Evolutionary conservation across 805 yeast species (phyloP), one percentile per base, ranked within the genome.

Genomic region (Martiniozyma abietophila): DNA sequence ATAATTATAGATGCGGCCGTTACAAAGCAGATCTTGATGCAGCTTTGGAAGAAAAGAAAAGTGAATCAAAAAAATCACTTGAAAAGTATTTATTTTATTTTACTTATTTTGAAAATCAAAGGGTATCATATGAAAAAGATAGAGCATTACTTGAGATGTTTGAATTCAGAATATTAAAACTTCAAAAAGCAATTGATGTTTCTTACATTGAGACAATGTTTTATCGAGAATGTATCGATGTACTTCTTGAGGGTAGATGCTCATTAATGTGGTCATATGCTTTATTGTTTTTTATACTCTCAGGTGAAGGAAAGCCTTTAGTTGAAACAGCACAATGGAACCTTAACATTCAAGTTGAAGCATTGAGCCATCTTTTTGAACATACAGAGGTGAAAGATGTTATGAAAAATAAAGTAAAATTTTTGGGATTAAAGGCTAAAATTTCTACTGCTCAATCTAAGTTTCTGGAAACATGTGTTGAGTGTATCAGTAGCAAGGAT

Each of bases 161-260:
- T 29, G 81, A 81, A 42, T 59, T 62, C 20, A 69, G 71, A 41
- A 80, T 86, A 48, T 71, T 70, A 36, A 59, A 63, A 27, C 61
- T 82, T 36, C 94, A 86, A 62, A 74, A 75, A 38, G 62, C 62
- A 9, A 65, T 67, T 17, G 75, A 76, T 2, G 69, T 73, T 29
- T 77, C 94, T 2, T 85, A 95, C 94, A 80, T 79, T 34, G 95
- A 88, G 49, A 80, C 85, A 1, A 92, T 83, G 47, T 89, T 81
- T 50, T 66, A 88, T 32, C 70, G 78, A 8, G 89, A 82, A 34
- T 75, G 89, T 25, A 76, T 82, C 26, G 66, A 68, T 30, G 68
- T 71, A 2, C 58, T 89, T 36, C 62, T 76, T 20, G 68, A 67
- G 38, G 82, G 94, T 6, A 65, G 97, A 39, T 73, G 75, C 27